Conservation (phyloP, 306 rosid genomes). For the Dryas drummondii region DNA sequence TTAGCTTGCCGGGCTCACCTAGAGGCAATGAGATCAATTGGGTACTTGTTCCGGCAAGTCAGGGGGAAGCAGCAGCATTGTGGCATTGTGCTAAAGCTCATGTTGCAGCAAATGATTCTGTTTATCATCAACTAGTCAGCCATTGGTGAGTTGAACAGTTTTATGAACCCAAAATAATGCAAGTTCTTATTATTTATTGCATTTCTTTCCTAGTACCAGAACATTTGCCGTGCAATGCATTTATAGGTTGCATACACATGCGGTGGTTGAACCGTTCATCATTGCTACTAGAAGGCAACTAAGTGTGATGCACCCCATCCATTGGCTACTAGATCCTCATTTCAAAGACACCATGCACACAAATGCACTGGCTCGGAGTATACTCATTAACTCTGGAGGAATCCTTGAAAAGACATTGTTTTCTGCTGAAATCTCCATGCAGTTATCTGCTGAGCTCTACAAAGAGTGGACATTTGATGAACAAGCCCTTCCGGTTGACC, state of each 20-base stretch:
- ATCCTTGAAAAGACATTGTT: constrained; percentile 53
- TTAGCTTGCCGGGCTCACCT: constrained; percentile 45
- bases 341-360: constrained; percentile 70
- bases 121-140: constrained; percentile 62
- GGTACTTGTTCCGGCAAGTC: constrained; percentile 50
- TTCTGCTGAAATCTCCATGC: constrained; percentile 66
- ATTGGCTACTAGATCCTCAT: constrained; percentile 62
- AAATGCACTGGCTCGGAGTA: constrained; percentile 54
- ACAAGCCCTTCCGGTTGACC: constrained; percentile 79
- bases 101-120: constrained; percentile 65
- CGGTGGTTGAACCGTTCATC: constrained; percentile 78
- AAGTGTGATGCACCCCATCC: constrained; percentile 74
- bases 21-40: constrained; percentile 27
- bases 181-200: background rate
- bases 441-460: constrained; percentile 57
- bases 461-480: constrained; percentile 68
- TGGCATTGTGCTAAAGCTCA: constrained; percentile 81
- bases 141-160: constrained; percentile 60
- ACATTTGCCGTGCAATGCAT: constrained; percentile 5
- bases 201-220: background rate
- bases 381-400: constrained; percentile 59
- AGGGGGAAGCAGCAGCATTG: constrained; percentile 64
- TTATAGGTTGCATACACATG: constrained; percentile 67
- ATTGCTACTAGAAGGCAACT: constrained; percentile 74
- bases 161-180: constrained; percentile 2